Base-by-base conservation (phyloP, 2,329 filamentous ascomycete genomes). In the Hypomyces perniciosus region DNA sequence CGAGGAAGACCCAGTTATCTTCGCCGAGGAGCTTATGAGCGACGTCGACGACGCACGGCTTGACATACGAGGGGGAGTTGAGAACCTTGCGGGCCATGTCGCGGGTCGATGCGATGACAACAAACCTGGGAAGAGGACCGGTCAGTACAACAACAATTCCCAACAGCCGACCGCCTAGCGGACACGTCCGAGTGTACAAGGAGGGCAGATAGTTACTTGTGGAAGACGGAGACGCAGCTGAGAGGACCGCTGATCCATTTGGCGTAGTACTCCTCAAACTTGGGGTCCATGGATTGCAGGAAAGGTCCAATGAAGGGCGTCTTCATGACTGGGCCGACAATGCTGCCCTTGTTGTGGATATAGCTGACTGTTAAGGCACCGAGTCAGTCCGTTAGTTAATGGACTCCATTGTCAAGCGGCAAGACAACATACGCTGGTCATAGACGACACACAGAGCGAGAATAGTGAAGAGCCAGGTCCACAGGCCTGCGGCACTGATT, bases 141-240 rank as follows among this genome's bases (percentile, higher is more conserved):
- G 28, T 50, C 12, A 10, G 38, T 48, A 33, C 20, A 6, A 9
- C 13, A 5, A 10, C n/a, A 31, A 4, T 34, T 35, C 27, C 7
- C 13, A 8, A 29, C 64, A 4, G 20, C 20, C 20, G 20, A 20
- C 20, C 20, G 3, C 3, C 20, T 20, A 20, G 20, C 20, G 20
- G 20, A 20, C 20, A 20, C 20, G 29, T 34, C 33, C 29, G 26
- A 12, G 29, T n/a, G 33, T 30, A 37, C 13, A 38, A 6, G 26
- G 35, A 29, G n/a, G 20, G 8, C 31, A 8, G 20, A 29, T 13
- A 26, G 83, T 61, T 81, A 95, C 90, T 97, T 99, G 83, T 99
- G 93, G 76, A 99, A 99, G 63, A 99, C 90, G 2, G 91, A 96
- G 55, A 99, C 93, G 66, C 93, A 99, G 77, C 91, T 96, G 61